Evolutionary conservation across 805 yeast species (phyloP).

Genomic region (Pichia paraexigua): DNA sequence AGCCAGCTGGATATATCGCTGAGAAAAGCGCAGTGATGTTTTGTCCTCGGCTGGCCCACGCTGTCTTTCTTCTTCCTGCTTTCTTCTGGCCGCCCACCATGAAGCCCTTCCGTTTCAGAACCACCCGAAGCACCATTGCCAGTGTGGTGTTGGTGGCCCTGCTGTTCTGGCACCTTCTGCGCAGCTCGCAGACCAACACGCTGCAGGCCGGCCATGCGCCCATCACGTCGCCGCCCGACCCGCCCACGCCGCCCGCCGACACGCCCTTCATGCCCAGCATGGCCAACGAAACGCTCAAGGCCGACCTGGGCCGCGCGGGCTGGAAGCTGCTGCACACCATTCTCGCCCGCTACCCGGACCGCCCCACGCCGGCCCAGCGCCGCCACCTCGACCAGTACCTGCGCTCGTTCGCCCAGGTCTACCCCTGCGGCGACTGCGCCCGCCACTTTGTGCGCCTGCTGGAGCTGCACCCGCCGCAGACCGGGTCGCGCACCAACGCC

Average conservation of each 20-base stretch:
- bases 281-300: conserved; percentile 63
- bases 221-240: no score
- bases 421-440: conserved; percentile 98
- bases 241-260: no score
- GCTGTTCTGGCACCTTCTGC: not conserved
- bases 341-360: conserved; percentile 84
- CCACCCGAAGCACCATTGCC: not conserved
- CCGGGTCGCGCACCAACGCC: conserved; percentile 65
- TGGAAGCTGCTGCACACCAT: conserved; percentile 93
- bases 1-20: no score
- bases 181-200: not conserved
- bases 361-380: conserved; percentile 58
- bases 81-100: no score
- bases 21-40: no score
- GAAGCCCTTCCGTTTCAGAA: no score
- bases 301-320: conserved; percentile 82
- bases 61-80: no score
- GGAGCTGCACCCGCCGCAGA: conserved; percentile 75
- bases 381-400: conserved; percentile 57
- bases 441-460: conserved; percentile 73
- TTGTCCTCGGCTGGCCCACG: no score
- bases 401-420: conserved; percentile 76
- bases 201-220: not conserved
- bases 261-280: conserved; percentile 79
- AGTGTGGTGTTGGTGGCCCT: not conserved